Conservation (phyloP, 768 basidiomycete genomes). For the Tulasnella sp. region DNA sequence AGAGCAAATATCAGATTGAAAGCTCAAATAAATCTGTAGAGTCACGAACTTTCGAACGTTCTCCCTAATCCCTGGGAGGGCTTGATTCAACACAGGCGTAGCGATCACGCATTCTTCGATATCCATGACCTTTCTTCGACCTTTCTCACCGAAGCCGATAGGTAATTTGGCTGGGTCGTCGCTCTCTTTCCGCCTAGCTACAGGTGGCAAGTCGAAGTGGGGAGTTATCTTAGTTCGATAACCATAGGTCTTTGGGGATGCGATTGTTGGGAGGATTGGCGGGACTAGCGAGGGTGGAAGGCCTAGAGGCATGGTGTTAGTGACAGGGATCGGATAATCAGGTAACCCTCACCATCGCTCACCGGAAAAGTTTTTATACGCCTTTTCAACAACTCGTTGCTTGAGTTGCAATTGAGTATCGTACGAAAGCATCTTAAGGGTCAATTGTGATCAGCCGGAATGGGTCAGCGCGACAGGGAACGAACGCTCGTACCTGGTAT, state of each 20-base stretch:
- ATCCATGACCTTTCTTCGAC: conserved; percentile 75
- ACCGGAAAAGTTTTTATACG: conserved; percentile 78
- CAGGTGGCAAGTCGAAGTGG: conserved; percentile 83
- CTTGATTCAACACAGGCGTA: conserved; percentile 74
- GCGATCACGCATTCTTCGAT: conserved; percentile 98
- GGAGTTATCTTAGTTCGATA: conserved; percentile 98
- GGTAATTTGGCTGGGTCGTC: conserved; percentile 56
- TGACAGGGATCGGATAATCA: not conserved
- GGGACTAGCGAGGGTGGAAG: conserved; percentile 65
- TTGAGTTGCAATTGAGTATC: conserved; percentile 85
- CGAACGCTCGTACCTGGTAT: conserved; percentile 67
- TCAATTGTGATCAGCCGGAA: conserved; percentile 34
- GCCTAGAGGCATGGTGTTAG: conserved; percentile 45
- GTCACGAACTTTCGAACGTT: conserved; percentile 66
- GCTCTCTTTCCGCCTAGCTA: conserved; percentile 42
- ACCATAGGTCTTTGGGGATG: conserved; percentile 85
- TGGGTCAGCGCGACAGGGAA: not conserved
- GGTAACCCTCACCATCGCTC: conserved; percentile 23
- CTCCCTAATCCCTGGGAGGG: conserved; percentile 61
- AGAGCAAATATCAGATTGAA: not conserved
- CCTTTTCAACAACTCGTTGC: conserved; percentile 79
- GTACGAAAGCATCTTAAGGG: conserved; percentile 79
- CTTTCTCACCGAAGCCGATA: conserved; percentile 88
- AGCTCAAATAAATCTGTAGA: not conserved
- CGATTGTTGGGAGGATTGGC: conserved; percentile 68